These are phyloP conservation scores for Nigrospora sphaerica DNA, from an alignment of 2,329 filamentous ascomycete species.

Conservation along the genomic window DNA sequence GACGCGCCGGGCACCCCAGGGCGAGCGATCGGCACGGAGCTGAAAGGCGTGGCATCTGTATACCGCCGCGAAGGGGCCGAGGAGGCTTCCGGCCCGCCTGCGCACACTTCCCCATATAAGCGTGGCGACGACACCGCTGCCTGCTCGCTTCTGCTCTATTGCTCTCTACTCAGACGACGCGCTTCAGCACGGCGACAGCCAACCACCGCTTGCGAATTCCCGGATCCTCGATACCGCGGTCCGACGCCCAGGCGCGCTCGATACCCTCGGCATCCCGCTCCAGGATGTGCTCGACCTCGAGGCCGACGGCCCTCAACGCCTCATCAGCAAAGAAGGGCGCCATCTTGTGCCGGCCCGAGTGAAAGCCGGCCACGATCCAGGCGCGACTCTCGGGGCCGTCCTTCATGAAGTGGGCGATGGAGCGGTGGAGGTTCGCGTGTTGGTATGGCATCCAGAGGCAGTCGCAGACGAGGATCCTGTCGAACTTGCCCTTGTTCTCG, in stretches of 20 bases:
- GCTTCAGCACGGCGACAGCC: constrained; percentile 48
- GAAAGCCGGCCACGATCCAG: constrained; percentile 64
- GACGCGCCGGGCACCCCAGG: too few species aligned
- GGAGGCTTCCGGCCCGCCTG: too few species aligned
- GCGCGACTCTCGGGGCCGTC: constrained; percentile 36
- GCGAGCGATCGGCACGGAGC: too few species aligned
- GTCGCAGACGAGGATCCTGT: constrained; percentile 62
- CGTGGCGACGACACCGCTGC: too few species aligned
- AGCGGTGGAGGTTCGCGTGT: constrained; percentile 58
- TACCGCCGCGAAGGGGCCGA: too few species aligned
- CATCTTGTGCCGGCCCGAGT: constrained; percentile 62
- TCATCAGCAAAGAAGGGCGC: constrained; percentile 52
- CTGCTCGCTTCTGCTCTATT: too few species aligned
- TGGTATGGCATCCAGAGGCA: constrained; percentile 71
- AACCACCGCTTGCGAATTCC: constrained; percentile 63
- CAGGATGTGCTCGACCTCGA: constrained; percentile 59
- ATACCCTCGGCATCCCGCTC: constrained; percentile 61
- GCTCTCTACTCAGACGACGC: constrained; percentile 8
- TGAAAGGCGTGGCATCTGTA: too few species aligned
- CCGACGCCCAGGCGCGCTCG: constrained; percentile 53
- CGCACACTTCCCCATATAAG: too few species aligned
- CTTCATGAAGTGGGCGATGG: constrained; percentile 55
- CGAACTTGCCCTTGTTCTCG: constrained; percentile 35
- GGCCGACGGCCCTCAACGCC: constrained; percentile 37
- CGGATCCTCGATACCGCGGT: constrained; percentile 55